Conservation (phyloP, 768 basidiomycete species). For the Scleroderma citrinum region DNA sequence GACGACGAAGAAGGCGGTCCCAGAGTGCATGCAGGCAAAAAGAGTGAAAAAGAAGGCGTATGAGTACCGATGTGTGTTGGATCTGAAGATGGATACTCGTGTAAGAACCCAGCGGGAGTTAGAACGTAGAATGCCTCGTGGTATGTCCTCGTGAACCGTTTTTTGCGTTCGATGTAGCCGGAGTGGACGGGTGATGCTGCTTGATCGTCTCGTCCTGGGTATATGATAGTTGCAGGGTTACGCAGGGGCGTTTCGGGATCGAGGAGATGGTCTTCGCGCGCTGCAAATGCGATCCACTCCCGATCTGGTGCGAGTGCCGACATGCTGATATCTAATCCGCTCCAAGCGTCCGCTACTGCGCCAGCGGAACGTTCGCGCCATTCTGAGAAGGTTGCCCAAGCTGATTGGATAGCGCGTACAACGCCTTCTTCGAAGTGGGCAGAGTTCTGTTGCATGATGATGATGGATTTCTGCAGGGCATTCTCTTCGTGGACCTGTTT, state of each 20-base stretch:
- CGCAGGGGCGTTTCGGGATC: slow-evolving; percentile 95
- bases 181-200: slow-evolving; percentile 80
- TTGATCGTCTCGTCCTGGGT: slow-evolving; percentile 89
- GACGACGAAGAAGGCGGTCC: slow-evolving; percentile 74
- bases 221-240: slow-evolving; percentile 68
- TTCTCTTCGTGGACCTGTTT: slow-evolving; percentile 98
- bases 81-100: slow-evolving; percentile 82
- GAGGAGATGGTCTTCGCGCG: slow-evolving; percentile 88
- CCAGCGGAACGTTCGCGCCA: slow-evolving; percentile 73
- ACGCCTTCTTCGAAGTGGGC: slow-evolving; percentile 97
- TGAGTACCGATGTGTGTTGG: slow-evolving; percentile 44
- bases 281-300: slow-evolving; percentile 96
- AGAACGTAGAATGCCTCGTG: slow-evolving; percentile 87
- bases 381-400: slow-evolving; percentile 96
- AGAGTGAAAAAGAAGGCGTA: slow-evolving; percentile 75
- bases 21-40: slow-evolving; percentile 92
- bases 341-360: slow-evolving; percentile 65
- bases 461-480: slow-evolving; percentile 91
- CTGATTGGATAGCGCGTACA: slow-evolving; percentile 90
- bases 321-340: slow-evolving; percentile 65
- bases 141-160: slow-evolving; percentile 85
- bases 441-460: slow-evolving; percentile 97
- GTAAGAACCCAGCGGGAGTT: slow-evolving; percentile 93
- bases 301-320: slow-evolving; percentile 74
- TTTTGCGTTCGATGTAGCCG: slow-evolving; percentile 91